Base-by-base conservation (phyloP, 371 early-diverging fungal species). In the Sporodiniella umbellata region DNA sequence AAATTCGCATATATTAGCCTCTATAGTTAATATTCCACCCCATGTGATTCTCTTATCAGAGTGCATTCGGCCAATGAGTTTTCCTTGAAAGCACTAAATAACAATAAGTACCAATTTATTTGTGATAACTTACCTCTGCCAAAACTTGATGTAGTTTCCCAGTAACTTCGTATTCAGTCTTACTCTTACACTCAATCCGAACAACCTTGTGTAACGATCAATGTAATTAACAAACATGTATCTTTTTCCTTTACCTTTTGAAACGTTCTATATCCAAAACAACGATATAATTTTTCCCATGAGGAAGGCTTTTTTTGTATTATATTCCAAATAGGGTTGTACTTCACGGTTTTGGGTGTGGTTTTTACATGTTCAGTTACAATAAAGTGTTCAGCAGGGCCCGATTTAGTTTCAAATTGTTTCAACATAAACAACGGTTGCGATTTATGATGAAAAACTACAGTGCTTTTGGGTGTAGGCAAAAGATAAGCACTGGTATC, bases 391-490 rank as follows among this genome's bases (percentile, higher is more conserved):
- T 50, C 46, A 14, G 60, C 60, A 33, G 51, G 50, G 33, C 47
- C 48, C 23, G 54, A 37, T 23, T 59, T 59, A 6, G 49, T 35
- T 35, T 35, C 35, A 35, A 6, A 5, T 35, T 35, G 35, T 28
- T 28, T 28, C 10, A 28, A 28, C 10, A 28, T 7, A 28, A 28
- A 28, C 7, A 28, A 28, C 7, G 30, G 4, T 28, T 28, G 30
- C 30, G 30, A 10, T 28, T 28, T 10, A 7, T 42, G 43, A 22
- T 45, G 40, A 48, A 66, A 61, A 2, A 59, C 51, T 12, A 58
- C 54, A 10, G 64, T 64, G 15, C 60, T 71, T 22, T 64, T 64
- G 4, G 67, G 67, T 1, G 67, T 66, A 0, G 57, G 46, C 4
- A 68, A 68, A 11, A 62, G 25, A 18, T 65, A 62, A 5, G 63